Conservation (phyloP, 2,329 filamentous ascomycete genomes). For the Allantophomopsis lycopodina region DNA sequence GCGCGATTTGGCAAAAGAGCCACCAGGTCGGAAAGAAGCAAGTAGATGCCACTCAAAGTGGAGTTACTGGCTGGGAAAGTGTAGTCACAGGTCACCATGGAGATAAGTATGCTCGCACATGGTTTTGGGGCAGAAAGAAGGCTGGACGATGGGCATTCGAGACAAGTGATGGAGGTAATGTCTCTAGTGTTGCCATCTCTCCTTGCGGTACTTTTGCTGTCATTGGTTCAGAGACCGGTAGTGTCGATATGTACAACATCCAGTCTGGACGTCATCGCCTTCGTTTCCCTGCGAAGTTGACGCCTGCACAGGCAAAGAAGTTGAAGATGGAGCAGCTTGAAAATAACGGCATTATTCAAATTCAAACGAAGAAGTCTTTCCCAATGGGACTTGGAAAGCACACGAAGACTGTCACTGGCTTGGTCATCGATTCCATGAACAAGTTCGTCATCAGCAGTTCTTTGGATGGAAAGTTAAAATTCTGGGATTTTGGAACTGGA, state of each 20-base stretch:
- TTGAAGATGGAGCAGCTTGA: conserved; percentile 50
- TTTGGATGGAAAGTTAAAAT: conserved; percentile 86
- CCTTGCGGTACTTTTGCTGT: conserved; percentile 89
- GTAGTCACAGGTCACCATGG: conserved; percentile 84
- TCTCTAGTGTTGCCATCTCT: conserved; percentile 77
- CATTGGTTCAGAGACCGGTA: conserved; percentile 70
- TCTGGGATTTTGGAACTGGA: conserved; percentile 91
- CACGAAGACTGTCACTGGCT: conserved; percentile 67
- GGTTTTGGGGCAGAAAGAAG: conserved; percentile 94
- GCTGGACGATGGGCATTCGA: conserved; percentile 88
- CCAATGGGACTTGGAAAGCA: conserved; percentile 52
- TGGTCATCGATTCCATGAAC: conserved; percentile 83
- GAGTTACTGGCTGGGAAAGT: conserved; percentile 90
- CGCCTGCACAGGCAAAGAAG: conserved; percentile 65
- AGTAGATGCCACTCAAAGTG: conserved; percentile 57
- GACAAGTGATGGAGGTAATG: conserved; percentile 71
- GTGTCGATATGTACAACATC: conserved; percentile 91
- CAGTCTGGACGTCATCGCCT: conserved; percentile 86
- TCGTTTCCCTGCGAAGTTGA: conserved; percentile 69
- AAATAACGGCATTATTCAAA: conserved; percentile 11
- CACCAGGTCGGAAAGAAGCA: conserved; percentile 41
- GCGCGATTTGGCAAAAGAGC: conserved; percentile 72
- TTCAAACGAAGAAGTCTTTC: conserved; percentile 9
- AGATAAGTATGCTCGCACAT: conserved; percentile 77
- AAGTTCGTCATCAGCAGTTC: conserved; percentile 75